phyloP scores from a whole-genome alignment of 1,139 yeast species.

The Saccharomyces hybrid region DNA sequence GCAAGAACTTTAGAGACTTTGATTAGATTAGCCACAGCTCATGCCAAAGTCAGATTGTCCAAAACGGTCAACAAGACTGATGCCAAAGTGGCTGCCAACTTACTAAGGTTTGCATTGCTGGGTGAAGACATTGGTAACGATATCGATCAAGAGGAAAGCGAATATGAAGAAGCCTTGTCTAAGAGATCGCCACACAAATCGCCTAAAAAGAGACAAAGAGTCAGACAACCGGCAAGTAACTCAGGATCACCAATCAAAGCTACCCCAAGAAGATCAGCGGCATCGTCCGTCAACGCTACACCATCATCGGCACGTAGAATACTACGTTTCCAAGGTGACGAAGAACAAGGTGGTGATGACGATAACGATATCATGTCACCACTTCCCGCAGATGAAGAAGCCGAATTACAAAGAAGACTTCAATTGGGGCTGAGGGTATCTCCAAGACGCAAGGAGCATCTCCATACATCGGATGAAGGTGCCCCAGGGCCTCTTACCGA shows the following conservation, averaged over 20 bases:
- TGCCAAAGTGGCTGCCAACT: constrained; percentile 78
- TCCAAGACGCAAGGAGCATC: constrained; percentile 21
- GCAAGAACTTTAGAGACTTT: constrained; percentile 96
- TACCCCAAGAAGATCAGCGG: constrained; percentile 11
- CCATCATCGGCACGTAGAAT: constrained; percentile 14
- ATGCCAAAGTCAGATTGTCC: constrained; percentile 87
- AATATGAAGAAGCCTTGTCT: constrained; percentile 15
- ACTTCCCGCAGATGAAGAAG: constrained; percentile 23
- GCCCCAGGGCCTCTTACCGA: constrained; percentile 23
- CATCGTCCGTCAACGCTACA: constrained; percentile 4
- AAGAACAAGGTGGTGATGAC: constrained; percentile 17
- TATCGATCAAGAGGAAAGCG: constrained; percentile 23
- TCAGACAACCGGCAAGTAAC: constrained; percentile 10
- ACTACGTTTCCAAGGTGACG: constrained; percentile 12
- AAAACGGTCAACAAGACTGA: constrained; percentile 66
- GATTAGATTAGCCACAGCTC: constrained; percentile 93
- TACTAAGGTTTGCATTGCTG: constrained; percentile 77
- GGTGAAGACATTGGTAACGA: constrained; percentile 34
- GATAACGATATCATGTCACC: constrained; percentile 17
- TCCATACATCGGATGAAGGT: constrained; percentile 13
- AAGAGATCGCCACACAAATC: constrained; percentile 28
- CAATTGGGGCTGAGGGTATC: constrained; percentile 26
- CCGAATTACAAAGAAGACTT: constrained; percentile 23
- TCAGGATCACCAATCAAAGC: constrained; percentile 20
- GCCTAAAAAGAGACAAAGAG: constrained; percentile 29